phyloP scores from a whole-genome alignment of 306 rosid species.

The barrel medic (Medicago truncatula) region MtrunA17r5.0-ANR NC_053042.1:45768001-45768500 shows the following conservation, averaged over 20 bases:
- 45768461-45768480: conserved; percentile 75
- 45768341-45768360: conserved; percentile 56
- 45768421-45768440: conserved; percentile 76
- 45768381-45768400: conserved; percentile 79
- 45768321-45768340: conserved; percentile 73
- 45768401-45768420: conserved; percentile 76
- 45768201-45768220: conserved; percentile 76
- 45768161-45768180: conserved; percentile 80
- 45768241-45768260: conserved; percentile 86
- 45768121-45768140: conserved; percentile 75
- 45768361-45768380: conserved; percentile 45
- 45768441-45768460: conserved; percentile 60
- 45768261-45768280: conserved; percentile 91
- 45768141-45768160: conserved; percentile 73
- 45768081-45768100: conserved; percentile 60
- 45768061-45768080: conserved; percentile 75
- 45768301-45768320: conserved; percentile 75
- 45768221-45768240: conserved; percentile 83
- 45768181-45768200: conserved; percentile 70
- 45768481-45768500: conserved; percentile 76
- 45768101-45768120: conserved; percentile 85
- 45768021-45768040: conserved; percentile 88
- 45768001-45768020: conserved; percentile 81
- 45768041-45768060: conserved; percentile 82
- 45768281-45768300: conserved; percentile 65